Base-by-base conservation (phyloP, 495 filamentous ascomycete genomes). In the Podospora bellae-mahoneyi region DNA sequence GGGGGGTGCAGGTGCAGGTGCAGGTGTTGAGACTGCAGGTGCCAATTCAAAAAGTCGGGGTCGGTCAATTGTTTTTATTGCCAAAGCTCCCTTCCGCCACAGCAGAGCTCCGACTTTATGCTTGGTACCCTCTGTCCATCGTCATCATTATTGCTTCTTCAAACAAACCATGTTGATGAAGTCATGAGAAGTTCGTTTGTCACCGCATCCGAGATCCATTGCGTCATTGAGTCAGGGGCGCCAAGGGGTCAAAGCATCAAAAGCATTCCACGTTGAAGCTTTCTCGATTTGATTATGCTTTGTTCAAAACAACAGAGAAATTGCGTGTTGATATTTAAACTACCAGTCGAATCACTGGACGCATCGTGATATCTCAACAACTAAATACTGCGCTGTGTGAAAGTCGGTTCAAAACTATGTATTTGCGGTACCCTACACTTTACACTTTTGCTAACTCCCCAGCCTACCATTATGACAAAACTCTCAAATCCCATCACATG, bases 161-260 rank as follows among this genome's bases (percentile, higher is more conserved):
- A 13, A 48, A 48, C 39, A 13, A 5, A 26, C 9, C 39, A 56
- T 64, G 44, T 27, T 64, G 32, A 4, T 64, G 44, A 57, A n/a
- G 27, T 32, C 48, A 16, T 65, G 64, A 32, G 30, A 58, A 20
- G 15, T 58, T 58, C 55, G 54, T 56, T 56, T 56, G 54, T 56
- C 54, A 56, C 30, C 10, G 5, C 16, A 56, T 56, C 55, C 55
- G 23, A 58, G 23, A 58, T 58, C 18, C n/a, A 58, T 58, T 58
- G 55, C 55, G 55, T 58, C 55, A 58, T 58, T 9, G 55, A 58
- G 18, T 58, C n/a, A 26, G n/a, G n/a, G 55, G 23, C 18, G 23
- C 23, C 55, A 26, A 58, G 20, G 53, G 55, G 64, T 23, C 26
- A 44, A 39, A 59, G 39, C 39, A 48, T 48, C 39, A 48, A 10